Evolutionary conservation across 768 basidiomycete species (phyloP).

Genomic region (Tricholomella constricta): DNA sequence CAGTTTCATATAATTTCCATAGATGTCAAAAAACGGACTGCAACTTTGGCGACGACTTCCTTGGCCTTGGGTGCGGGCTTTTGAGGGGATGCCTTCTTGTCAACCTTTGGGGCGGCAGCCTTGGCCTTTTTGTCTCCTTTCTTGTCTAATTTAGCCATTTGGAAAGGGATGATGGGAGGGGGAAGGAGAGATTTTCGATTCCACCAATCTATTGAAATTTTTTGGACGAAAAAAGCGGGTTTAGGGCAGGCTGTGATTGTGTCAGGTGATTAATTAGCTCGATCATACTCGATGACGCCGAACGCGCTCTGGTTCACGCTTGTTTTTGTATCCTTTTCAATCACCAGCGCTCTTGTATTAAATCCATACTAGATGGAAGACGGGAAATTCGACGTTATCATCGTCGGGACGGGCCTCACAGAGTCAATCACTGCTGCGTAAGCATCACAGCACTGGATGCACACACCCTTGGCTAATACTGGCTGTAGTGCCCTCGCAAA

Average conservation of each 20-base stretch:
- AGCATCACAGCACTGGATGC: slow-evolving; percentile 19
- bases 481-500: slow-evolving; percentile 78
- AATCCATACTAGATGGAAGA: slow-evolving; percentile 40
- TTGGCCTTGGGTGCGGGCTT: slow-evolving; percentile 39
- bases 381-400: slow-evolving; percentile 61
- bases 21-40: slow-evolving; percentile 22
- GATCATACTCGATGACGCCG: slow-evolving; percentile 1
- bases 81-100: slow-evolving; percentile 32
- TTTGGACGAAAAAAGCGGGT: slow-evolving; percentile 18
- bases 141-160: slow-evolving; percentile 53
- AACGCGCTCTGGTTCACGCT: too few species aligned
- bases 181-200: slow-evolving; percentile 16
- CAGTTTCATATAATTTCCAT: not conserved
- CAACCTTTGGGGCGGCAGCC: slow-evolving; percentile 33
- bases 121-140: slow-evolving; percentile 43
- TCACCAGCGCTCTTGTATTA: not conserved
- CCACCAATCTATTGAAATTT: slow-evolving; percentile 27
- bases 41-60: slow-evolving; percentile 44
- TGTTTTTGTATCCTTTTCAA: too few species aligned
- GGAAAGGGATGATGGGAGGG: slow-evolving; percentile 19
- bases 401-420: slow-evolving; percentile 79
- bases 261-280: slow-evolving; percentile 12
- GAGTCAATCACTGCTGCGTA: slow-evolving; percentile 91
- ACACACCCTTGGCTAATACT: slow-evolving; percentile 5
- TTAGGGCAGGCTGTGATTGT: slow-evolving; percentile 38